Base-by-base conservation (phyloP, 805 yeast genomes). In the Allodekkera sacchari region DNA sequence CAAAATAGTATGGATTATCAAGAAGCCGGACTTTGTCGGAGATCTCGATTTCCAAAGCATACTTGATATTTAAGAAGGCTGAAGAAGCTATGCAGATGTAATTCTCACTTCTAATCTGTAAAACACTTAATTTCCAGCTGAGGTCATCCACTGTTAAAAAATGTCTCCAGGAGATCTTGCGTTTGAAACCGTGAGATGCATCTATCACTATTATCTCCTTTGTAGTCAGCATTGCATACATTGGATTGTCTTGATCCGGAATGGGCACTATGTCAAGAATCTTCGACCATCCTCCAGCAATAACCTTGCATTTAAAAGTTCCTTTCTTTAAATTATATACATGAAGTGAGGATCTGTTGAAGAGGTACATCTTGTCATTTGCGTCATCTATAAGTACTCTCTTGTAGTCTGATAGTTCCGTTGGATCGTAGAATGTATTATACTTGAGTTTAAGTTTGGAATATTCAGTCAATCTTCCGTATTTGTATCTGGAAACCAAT, bases 121-220 rank as follows among this genome's bases (percentile, higher is more conserved):
- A 13, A 2, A 65, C 47, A 2, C 50, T 40, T 32, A 80, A 34
- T 31, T 50, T 56, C 33, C 77, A 42, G 0, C 83, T 64, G 2
- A 68, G 66, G 42, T 83, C 94, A 1, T 50, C 40, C 6, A 68
- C 62, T 26, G 67, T 65, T 15, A 81, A 52, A 37, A 57, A 70
- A 52, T 85, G 95, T 38, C 77, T 79, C 88, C 94, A 82, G 0
- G 88, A 69, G 1, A 84, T 45, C 3, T 71, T 37, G 35, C 81
- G 63, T 19, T 55, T 55, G n/a, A 72, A 47, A 9, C 56, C 53
- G 11, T 41, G 33, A 12, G 49, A 48, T 3, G 43, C 28, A 9
- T 59, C 59, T 13, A 78, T 43, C 64, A 87, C 58, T 0, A 74
- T 66, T 6, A 87, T 31, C 43, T 82, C 88, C 35, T 67, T 71